phyloP scores from a whole-genome alignment of 2,329 filamentous ascomycete species.

The Akanthomyces muscarius region DNA sequence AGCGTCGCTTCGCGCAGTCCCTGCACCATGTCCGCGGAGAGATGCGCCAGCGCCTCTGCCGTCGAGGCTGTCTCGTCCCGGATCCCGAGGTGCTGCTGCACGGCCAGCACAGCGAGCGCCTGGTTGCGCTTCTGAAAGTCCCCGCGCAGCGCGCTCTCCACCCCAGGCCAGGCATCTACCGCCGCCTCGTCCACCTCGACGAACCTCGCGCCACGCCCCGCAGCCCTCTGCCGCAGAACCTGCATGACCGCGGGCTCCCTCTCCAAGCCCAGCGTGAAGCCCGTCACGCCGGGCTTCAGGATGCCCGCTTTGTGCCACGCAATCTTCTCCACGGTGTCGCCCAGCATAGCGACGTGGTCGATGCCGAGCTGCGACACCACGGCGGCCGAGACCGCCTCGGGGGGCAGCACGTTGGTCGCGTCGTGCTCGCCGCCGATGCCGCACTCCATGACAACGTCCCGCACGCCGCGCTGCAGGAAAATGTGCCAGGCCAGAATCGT shows the following conservation, averaged over 20 bases:
- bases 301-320: slow-evolving; percentile 91
- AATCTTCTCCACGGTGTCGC: slow-evolving; percentile 73
- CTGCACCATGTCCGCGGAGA: slow-evolving; percentile 47
- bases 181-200: slow-evolving; percentile 39
- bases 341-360: slow-evolving; percentile 79
- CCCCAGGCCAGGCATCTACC: slow-evolving; percentile 40
- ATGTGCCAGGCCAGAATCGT: slow-evolving; percentile 84
- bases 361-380: slow-evolving; percentile 79
- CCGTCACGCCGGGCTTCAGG: slow-evolving; percentile 59
- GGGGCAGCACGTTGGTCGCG: slow-evolving; percentile 76
- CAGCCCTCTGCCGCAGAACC: slow-evolving; percentile 57
- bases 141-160: slow-evolving; percentile 41
- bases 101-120: slow-evolving; percentile 52
- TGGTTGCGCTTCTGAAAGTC: slow-evolving; percentile 57
- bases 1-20: slow-evolving; percentile 66
- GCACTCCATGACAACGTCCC: slow-evolving; percentile 81
- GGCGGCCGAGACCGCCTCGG: slow-evolving; percentile 60
- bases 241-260: slow-evolving; percentile 36
- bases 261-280: slow-evolving; percentile 31
- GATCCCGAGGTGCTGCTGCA: slow-evolving; percentile 51
- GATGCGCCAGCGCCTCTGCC: slow-evolving; percentile 23
- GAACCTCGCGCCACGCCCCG: slow-evolving; percentile 48
- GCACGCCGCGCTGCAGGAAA: slow-evolving; percentile 72
- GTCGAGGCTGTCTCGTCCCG: slow-evolving; percentile 17
- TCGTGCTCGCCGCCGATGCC: slow-evolving; percentile 94